Conservation (phyloP, 768 basidiomycete species). For the Polyporus arcularius region DNA sequence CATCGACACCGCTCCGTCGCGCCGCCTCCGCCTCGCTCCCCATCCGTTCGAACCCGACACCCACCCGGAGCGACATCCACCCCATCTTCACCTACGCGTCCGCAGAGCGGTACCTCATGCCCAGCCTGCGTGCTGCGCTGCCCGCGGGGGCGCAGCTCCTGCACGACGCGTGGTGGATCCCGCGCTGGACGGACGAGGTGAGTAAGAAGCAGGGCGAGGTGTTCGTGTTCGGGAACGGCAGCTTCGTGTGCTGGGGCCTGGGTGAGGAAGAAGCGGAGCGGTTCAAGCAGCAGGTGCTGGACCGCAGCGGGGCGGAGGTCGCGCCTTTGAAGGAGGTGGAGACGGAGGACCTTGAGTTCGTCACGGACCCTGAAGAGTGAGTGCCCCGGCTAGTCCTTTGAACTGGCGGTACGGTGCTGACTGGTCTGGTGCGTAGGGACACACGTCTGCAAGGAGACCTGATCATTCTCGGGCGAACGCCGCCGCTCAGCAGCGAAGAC, state of each 20-base stretch:
- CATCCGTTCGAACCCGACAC: slow-evolving; percentile 84
- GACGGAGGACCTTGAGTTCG: slow-evolving; percentile 91
- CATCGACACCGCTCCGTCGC: slow-evolving; percentile 76
- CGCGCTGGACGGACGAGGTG: slow-evolving; percentile 54
- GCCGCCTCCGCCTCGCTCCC: slow-evolving; percentile 84
- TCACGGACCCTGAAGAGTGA: slow-evolving; percentile 88
- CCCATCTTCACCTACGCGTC: slow-evolving; percentile 85
- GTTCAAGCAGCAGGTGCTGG: slow-evolving; percentile 67
- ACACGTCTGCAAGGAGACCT: slow-evolving; percentile 91
- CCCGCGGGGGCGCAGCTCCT: slow-evolving; percentile 57
- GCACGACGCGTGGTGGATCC: slow-evolving; percentile 82
- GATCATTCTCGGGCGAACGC: slow-evolving; percentile 79
- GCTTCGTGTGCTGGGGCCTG: slow-evolving; percentile 89
- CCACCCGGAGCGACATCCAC: slow-evolving; percentile 78
- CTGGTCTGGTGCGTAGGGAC: slow-evolving; percentile 45
- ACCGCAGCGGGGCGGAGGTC: slow-evolving; percentile 58
- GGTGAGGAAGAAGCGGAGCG: slow-evolving; percentile 69
- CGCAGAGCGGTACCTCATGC: slow-evolving; percentile 78
- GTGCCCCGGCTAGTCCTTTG: slow-evolving; percentile 26
- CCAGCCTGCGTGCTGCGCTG: slow-evolving; percentile 56
- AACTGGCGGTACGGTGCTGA: not conserved
- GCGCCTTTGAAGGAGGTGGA: slow-evolving; percentile 67
- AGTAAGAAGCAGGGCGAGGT: slow-evolving; percentile 71
- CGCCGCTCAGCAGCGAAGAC: slow-evolving; percentile 55
- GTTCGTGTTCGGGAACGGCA: slow-evolving; percentile 87